Evolutionary conservation across 2,329 filamentous ascomycete species (phyloP), one percentile per base, ranked within the genome.

Genomic region (Verticillium klebahnii): DNA sequence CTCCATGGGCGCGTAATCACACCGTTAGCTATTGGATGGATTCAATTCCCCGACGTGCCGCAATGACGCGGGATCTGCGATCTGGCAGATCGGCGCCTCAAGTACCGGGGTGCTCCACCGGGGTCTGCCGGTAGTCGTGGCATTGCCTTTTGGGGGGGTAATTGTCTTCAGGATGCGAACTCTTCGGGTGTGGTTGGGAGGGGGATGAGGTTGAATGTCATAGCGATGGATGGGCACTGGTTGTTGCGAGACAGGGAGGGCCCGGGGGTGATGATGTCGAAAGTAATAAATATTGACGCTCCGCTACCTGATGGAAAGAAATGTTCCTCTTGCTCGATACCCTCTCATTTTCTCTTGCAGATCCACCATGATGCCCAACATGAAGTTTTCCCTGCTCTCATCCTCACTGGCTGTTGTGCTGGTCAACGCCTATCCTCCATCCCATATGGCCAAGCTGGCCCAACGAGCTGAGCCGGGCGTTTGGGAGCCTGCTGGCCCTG

Each of bases 401-500:
- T 50, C 45, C 9, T 23, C 45, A 3, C 19, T 50, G 1, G 45
- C 45, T n/a, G n/a, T 50, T 23, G 45, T n/a, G 19, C 11, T 50
- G 45, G 45, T 50, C n/a, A 12, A 25, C 5, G 45, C 45, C 19
- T 50, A 50, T n/a, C 45, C n/a, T 50, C 45, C 45, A 8, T 23
- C 45, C 12, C 23, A 50, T n/a, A 25, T 50, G 45, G 45, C 45
- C 45, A 50, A 23, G 3, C 19, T 50, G 45, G 23, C 45, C n/a
- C n/a, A 25, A 12, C n/a, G 19, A 9, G 45, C 45, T 11, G 45
- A 50, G 19, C 45, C 45, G 19, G 45, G 45, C 12, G 45, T 50
- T 12, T 58, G 57, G 57, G 23, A 50, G 9, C 62, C 60, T 45
- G 56, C 54, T 17, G 60, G 60, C 2, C 56, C 64, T 1, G 57